Conservation (phyloP, 176 grass and related monocot genomes). For the Alopecurus myosuroides region DNA sequence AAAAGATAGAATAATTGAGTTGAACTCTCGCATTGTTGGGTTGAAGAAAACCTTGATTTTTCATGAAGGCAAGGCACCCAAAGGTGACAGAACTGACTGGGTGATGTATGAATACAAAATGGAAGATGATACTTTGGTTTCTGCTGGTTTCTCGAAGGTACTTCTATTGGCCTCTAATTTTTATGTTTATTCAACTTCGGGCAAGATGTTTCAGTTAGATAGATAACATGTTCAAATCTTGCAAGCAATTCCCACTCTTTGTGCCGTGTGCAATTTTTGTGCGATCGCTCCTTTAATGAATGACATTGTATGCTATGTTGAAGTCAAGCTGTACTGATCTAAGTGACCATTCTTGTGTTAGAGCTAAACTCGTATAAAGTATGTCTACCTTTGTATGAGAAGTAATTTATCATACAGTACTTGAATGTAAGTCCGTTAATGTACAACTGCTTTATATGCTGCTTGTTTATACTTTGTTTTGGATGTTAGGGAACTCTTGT, state of each 20-base stretch:
- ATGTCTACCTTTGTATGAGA: not conserved
- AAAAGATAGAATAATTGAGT: slow-evolving; percentile 62
- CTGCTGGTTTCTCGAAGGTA: slow-evolving; percentile 77
- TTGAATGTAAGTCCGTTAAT: not conserved
- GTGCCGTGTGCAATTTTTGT: not conserved
- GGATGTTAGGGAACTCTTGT: not conserved
- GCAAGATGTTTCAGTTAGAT: not conserved
- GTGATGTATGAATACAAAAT: slow-evolving; percentile 97
- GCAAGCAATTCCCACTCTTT: not conserved
- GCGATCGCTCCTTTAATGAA: not conserved
- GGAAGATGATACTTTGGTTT: slow-evolving; percentile 36
- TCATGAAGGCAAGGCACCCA: slow-evolving; percentile 77
- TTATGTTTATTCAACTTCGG: not conserved
- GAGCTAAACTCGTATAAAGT: not conserved
- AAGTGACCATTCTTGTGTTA: not conserved
- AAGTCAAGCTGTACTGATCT: not conserved
- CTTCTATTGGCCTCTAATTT: not conserved
- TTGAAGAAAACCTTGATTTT: slow-evolving; percentile 89
- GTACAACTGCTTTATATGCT: not conserved
- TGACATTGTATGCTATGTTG: not conserved
- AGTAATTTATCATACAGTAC: not conserved
- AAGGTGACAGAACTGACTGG: slow-evolving; percentile 82
- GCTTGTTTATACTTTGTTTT: not conserved
- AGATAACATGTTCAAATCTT: not conserved
- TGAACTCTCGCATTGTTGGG: slow-evolving; percentile 62